Evolutionary conservation across 2,329 filamentous ascomycete genomes (phyloP).

Genomic region (Cephalotrichum gorgonifer): DNA sequence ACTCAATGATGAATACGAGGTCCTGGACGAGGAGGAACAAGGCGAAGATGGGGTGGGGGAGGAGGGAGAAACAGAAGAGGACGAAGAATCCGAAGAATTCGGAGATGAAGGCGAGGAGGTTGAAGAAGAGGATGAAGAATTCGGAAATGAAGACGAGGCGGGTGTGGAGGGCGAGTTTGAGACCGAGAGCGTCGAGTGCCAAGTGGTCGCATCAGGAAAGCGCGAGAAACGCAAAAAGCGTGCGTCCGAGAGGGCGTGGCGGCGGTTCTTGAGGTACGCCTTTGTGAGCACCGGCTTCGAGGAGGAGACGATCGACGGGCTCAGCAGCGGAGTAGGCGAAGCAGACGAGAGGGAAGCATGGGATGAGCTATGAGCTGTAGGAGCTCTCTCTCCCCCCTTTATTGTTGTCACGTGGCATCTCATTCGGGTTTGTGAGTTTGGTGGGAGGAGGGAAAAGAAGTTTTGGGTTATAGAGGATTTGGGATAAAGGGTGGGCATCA

Average conservation of each 20-base stretch:
- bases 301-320: slow-evolving; percentile 19
- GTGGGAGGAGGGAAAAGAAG: too few species aligned
- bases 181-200: slow-evolving; percentile 15
- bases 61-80: slow-evolving; percentile 11
- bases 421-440: too few species aligned
- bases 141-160: slow-evolving; percentile 17
- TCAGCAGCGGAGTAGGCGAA: not conserved
- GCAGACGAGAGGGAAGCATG: not conserved
- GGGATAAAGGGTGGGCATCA: not conserved
- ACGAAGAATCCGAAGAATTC: slow-evolving; percentile 9
- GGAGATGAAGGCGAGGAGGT: slow-evolving; percentile 7
- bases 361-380: not conserved
- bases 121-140: slow-evolving; percentile 11
- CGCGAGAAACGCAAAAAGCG: slow-evolving; percentile 42
- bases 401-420: too few species aligned
- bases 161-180: slow-evolving; percentile 15
- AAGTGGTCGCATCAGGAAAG: slow-evolving; percentile 27
- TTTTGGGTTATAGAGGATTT: not conserved
- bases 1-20: not conserved
- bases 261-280: slow-evolving; percentile 65
- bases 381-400: too few species aligned
- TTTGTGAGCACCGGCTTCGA: slow-evolving; percentile 65
- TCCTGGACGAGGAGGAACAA: not conserved
- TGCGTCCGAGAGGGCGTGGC: slow-evolving; percentile 60
- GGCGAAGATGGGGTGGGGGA: slow-evolving; percentile 1